phyloP scores from a whole-genome alignment of 2,329 filamentous ascomycete genomes.

The Hymenotorrendiella dingleyae region DNA sequence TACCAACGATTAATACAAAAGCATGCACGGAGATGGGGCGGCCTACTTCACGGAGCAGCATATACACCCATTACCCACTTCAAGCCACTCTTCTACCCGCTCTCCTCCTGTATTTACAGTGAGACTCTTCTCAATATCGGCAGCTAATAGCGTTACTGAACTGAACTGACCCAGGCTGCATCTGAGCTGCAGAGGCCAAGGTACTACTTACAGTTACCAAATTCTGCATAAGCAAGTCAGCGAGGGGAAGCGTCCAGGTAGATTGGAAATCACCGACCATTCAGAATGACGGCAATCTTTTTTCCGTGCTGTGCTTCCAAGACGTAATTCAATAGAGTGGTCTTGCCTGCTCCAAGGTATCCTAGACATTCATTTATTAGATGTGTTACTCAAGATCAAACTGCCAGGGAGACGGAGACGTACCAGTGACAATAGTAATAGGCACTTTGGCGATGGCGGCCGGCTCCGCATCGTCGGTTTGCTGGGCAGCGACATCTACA shows the following conservation, averaged over 20 bases:
- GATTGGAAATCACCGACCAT: conserved; percentile 55
- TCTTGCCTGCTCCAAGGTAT: conserved; percentile 93
- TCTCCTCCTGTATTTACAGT: conserved; percentile 82
- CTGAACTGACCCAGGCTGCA: neutral
- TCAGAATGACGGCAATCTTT: conserved; percentile 96
- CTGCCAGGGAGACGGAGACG: conserved; percentile 10
- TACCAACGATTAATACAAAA: conserved; percentile 31
- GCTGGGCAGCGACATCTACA: conserved; percentile 39
- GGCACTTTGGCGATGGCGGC: conserved; percentile 60
- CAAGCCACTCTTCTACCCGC: conserved; percentile 88
- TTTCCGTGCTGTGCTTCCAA: conserved; percentile 92
- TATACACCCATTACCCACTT: conserved; percentile 93
- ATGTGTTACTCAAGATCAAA: neutral
- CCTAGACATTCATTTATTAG: conserved; percentile 45
- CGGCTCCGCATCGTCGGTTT: conserved; percentile 40
- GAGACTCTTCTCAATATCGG: conserved; percentile 93
- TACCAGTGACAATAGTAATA: conserved; percentile 79
- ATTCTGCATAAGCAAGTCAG: conserved; percentile 47
- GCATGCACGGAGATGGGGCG: neutral
- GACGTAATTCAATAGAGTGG: conserved; percentile 92
- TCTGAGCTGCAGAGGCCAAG: too few species aligned
- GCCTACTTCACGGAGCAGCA: conserved; percentile 90
- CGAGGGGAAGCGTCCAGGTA: neutral
- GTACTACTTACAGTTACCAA: conserved; percentile 64
- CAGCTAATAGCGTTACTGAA: conserved; percentile 40